Conservation (phyloP, 768 basidiomycete genomes). For the Fibroporia radiculosa region DNA sequence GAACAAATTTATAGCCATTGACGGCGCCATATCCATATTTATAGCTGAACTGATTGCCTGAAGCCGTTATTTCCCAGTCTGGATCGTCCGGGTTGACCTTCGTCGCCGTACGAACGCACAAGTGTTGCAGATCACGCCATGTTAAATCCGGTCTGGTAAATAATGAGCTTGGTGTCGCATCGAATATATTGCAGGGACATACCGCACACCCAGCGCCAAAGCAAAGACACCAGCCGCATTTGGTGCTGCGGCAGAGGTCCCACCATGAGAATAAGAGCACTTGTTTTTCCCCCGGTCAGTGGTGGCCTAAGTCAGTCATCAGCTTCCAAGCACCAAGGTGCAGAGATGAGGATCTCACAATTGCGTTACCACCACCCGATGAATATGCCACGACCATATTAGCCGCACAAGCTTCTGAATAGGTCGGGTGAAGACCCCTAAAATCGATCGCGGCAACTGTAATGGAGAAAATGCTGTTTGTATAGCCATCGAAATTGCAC, state of each 20-base stretch:
- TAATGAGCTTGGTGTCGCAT: constrained; percentile 8
- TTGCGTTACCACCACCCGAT: constrained; percentile 88
- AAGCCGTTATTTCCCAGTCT: constrained; percentile 84
- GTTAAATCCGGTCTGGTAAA: constrained; percentile 75
- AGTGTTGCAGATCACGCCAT: constrained; percentile 94
- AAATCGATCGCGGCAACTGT: constrained; percentile 95
- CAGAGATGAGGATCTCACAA: constrained; percentile 40
- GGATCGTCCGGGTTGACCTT: constrained; percentile 83
- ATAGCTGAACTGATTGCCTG: constrained; percentile 68
- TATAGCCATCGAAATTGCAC: constrained; percentile 99
- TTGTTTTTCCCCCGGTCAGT: constrained; percentile 84
- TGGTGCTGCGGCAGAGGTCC: constrained; percentile 96
- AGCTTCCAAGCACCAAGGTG: constrained; percentile 1
- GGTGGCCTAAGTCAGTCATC: constrained; percentile 56
- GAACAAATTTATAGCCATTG: constrained; percentile 77
- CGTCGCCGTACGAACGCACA: constrained; percentile 70
- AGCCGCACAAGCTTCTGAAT: constrained; percentile 96
- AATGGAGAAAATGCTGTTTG: constrained; percentile 93
- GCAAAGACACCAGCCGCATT: constrained; percentile 93
- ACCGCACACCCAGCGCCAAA: constrained; percentile 84
- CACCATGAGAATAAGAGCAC: constrained; percentile 82
- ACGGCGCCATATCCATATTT: constrained; percentile 94
- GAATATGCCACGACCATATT: constrained; percentile 96
- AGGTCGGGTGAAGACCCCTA: constrained; percentile 91
- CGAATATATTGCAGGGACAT: constrained; percentile 14